Evolutionary conservation across 1,139 yeast genomes (phyloP).

Genomic region (Candida labiduridarum): DNA sequence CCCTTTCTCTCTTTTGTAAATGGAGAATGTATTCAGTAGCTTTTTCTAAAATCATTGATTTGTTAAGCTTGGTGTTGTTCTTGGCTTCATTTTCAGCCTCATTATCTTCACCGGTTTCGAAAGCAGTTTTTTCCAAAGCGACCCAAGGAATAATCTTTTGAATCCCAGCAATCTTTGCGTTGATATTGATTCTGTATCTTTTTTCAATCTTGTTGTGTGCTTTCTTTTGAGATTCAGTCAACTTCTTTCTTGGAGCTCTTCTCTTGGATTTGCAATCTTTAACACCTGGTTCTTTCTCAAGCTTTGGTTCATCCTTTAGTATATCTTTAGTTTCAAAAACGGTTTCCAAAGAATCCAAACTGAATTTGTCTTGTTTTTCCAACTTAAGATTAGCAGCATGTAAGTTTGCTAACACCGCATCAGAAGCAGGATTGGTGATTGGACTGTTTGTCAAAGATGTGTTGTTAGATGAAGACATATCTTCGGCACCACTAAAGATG

Average conservation of each 20-base stretch:
- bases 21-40: conserved; percentile 62
- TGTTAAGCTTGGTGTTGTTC: conserved; percentile 44
- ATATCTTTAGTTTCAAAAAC: conserved; percentile 30
- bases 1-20: conserved; percentile 18
- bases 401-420: conserved; percentile 6
- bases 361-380: conserved; percentile 14
- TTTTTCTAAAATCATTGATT: conserved; percentile 65
- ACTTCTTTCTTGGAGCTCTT: conserved; percentile 58
- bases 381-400: conserved; percentile 15
- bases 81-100: conserved; percentile 19
- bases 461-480: conserved; percentile 9
- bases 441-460: conserved; percentile 14
- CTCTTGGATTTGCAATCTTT: conserved; percentile 20
- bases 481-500: conserved; percentile 8
- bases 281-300: conserved; percentile 1
- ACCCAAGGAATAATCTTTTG: conserved; percentile 69
- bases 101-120: conserved; percentile 45
- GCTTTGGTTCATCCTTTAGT: conserved; percentile 19
- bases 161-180: conserved; percentile 67
- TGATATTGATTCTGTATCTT: conserved; percentile 71
- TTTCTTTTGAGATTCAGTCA: conserved; percentile 63
- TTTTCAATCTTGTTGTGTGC: conserved; percentile 75
- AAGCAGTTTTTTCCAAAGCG: conserved; percentile 58
- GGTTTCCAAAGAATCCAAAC: conserved; percentile 24
- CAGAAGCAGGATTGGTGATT: conserved; percentile 4